Conservation (phyloP, 1,284 basidiomycete genomes). For the Xerocomus minutiporus region DNA sequence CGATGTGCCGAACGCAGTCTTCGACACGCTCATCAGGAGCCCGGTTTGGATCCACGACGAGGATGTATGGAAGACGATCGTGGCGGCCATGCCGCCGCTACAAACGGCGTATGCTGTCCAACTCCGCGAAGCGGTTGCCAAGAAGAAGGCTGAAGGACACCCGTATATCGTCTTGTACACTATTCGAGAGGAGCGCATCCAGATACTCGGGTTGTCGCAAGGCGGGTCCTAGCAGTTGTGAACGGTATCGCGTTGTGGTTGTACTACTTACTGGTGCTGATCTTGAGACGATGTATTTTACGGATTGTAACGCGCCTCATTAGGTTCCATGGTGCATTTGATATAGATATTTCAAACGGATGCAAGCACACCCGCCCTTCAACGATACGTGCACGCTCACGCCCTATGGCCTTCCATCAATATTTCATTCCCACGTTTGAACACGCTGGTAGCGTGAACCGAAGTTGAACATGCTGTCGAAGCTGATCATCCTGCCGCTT, state of each 20-base stretch:
- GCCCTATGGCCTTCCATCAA: no score
- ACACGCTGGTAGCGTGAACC: no score
- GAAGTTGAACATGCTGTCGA: no score
- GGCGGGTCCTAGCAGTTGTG: constrained; percentile 2
- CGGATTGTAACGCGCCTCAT: no score
- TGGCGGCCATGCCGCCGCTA: constrained; percentile 49
- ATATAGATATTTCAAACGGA: no score
- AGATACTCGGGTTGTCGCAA: constrained; percentile 47
- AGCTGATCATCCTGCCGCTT: no score
- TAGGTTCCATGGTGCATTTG: no score
- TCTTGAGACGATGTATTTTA: not conserved
- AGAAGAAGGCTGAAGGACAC: constrained; percentile 59
- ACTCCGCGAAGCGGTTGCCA: constrained; percentile 58
- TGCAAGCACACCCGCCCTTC: no score
- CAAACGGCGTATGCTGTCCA: constrained; percentile 59
- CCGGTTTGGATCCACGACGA: constrained; percentile 68
- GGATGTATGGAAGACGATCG: constrained; percentile 62
- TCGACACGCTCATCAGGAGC: constrained; percentile 57
- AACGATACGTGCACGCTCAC: no score
- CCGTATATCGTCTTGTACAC: constrained; percentile 62
- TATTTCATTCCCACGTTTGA: no score
- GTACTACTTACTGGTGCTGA: not conserved
- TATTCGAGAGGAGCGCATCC: constrained; percentile 66
- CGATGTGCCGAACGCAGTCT: constrained; percentile 57
- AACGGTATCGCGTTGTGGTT: not conserved